Evolutionary conservation across 495 filamentous ascomycete genomes (phyloP).

Genomic region (Wilcoxina mikolae): DNA sequence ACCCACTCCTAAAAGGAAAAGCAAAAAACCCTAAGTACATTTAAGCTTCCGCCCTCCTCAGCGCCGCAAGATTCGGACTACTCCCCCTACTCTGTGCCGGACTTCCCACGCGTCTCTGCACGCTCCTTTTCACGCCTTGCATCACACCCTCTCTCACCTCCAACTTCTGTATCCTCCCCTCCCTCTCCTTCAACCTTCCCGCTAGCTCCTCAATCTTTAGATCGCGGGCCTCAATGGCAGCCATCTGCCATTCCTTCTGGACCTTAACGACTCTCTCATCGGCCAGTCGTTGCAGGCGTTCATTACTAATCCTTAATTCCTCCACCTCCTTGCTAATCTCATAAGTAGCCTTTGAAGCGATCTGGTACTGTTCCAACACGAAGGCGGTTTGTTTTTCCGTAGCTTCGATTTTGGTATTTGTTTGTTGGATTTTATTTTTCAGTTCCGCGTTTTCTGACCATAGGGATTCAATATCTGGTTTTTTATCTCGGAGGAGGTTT

Average conservation of each 20-base stretch:
- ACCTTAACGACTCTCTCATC: slow-evolving; percentile 34
- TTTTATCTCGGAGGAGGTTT: slow-evolving; percentile 7
- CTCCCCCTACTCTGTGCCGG: background rate
- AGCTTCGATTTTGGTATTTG: slow-evolving; percentile 35
- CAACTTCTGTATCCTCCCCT: background rate
- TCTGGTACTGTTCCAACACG: slow-evolving; percentile 47
- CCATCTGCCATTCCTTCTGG: background rate
- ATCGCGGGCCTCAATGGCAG: background rate
- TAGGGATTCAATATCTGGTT: slow-evolving; percentile 5
- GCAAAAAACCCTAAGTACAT: too few species aligned
- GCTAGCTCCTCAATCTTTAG: background rate
- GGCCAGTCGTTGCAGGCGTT: slow-evolving; percentile 37
- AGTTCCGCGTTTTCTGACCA: slow-evolving; percentile 31
- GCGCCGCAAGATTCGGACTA: background rate
- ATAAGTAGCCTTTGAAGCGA: slow-evolving; percentile 41
- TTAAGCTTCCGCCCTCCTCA: background rate
- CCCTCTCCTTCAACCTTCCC: background rate
- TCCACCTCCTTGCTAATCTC: slow-evolving; percentile 39
- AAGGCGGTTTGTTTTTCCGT: slow-evolving; percentile 41
- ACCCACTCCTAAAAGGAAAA: too few species aligned
- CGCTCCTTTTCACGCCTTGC: background rate
- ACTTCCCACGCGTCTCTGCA: background rate
- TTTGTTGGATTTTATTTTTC: slow-evolving; percentile 35
- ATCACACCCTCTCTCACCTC: background rate
- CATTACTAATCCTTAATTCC: slow-evolving; percentile 36